A percentile compares a stretch with the other conserved stretches of the same genome.
These are phyloP conservation scores for Penicillium sp. DNA, from an alignment of 2,329 filamentous ascomycete species.

Conservation along the genomic window DNA sequence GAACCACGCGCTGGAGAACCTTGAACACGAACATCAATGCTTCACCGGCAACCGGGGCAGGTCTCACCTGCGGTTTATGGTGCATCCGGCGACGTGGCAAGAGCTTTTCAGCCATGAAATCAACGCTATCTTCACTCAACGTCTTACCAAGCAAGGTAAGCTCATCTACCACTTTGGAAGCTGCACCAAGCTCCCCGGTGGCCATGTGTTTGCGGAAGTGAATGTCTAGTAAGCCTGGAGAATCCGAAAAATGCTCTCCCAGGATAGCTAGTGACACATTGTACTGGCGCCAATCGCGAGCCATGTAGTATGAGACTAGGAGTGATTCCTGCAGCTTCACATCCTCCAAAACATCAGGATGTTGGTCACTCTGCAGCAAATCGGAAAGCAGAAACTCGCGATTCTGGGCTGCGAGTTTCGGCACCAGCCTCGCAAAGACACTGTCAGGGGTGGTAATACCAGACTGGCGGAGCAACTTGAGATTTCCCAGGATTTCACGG, in stretches of 20 bases:
- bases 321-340: conserved; percentile 54
- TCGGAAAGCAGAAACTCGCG: conserved; percentile 55
- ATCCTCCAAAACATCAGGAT: conserved; percentile 64
- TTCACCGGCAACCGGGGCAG: conserved; percentile 29
- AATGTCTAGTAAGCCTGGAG: conserved; percentile 35
- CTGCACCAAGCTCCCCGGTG: conserved; percentile 31
- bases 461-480: conserved; percentile 60
- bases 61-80: conserved; percentile 24
- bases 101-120: conserved; percentile 41
- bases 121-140: conserved; percentile 47
- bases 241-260: conserved; percentile 36
- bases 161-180: conserved; percentile 43
- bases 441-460: conserved; percentile 64
- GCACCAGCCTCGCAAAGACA: conserved; percentile 65
- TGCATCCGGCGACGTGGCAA: conserved; percentile 32
- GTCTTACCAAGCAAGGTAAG: conserved; percentile 49
- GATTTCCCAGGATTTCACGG: conserved; percentile 56
- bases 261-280: conserved; percentile 58
- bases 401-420: conserved; percentile 60
- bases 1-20: conserved; percentile 49
- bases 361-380: conserved; percentile 60
- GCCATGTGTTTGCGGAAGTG: conserved; percentile 42
- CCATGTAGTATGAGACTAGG: conserved; percentile 53
- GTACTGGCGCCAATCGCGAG: conserved; percentile 52
- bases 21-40: conserved; percentile 48